Evolutionary conservation across 148 eudicot species (phyloP), one percentile per base, ranked within the genome.

Genomic region (Rhododendron griersonianum): DNA sequence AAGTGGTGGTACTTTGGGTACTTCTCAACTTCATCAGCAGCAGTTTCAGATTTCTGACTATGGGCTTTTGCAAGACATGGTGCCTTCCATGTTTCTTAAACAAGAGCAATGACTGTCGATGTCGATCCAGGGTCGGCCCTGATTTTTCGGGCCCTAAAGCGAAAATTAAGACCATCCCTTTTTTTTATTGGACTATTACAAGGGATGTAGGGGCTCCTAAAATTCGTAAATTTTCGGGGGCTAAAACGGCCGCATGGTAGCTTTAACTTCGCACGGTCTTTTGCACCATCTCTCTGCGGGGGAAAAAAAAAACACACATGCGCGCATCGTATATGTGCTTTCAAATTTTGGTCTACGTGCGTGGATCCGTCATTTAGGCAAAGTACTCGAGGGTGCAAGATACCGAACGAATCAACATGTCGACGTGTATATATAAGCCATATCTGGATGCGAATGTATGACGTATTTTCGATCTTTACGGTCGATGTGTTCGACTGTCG

Each of bases 11-110:
- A 63, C 84, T 21, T 88, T 9, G 9, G n/a, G 71, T 65, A 9
- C 19, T 55, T 5, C 73, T 67, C 33, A 15, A 2, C 33, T 67
- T 67, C 73, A 83, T 50, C 30, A 82, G 5, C 94, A 87, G 78
- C 91, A 90, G 78, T 91, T 51, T 10, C 92, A 87, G 77, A 47
- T 85, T 84, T 71, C 90, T 45, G 98, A 95, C 85, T 93, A 93
- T 89, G 99, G 99, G 44, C 95, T 96, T 28, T 87, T 96, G 84
- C 98, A 96, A 78, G 99, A 96, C 83, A 87, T 96, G 91, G 92
- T 96, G 83, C 98, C 98, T 41, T 83, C 96, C 47, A 90, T 90
- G 83, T 77, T 91, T 82, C 90, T 92, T 6, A 96, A 96, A 87
- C 91, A 91, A 89, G 98, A 96, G 83, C 96, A 93, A n/a, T 95